Percentiles rank a stretch among this genome's conserved stretches.
Evolutionary conservation across 2,329 filamentous ascomycete genomes (phyloP).

Genomic region (Aspergillus bombycis): DNA sequence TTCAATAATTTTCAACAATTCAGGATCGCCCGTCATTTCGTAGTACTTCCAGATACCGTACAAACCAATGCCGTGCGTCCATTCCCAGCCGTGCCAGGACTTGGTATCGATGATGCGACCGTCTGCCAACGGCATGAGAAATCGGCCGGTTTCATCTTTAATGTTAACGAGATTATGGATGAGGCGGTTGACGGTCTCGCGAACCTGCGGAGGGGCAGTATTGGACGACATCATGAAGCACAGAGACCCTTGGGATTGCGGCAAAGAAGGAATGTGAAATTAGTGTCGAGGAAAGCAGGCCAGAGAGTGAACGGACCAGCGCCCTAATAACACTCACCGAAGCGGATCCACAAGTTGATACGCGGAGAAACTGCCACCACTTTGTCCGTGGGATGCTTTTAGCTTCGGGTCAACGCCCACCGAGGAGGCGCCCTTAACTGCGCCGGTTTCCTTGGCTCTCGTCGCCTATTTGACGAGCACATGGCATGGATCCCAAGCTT

Average conservation of each 20-base stretch:
- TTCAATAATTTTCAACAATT: slow-evolving; percentile 67
- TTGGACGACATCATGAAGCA: slow-evolving; percentile 23
- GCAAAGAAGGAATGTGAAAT: not conserved
- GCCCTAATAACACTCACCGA: slow-evolving; percentile 9
- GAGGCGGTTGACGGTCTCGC: slow-evolving; percentile 64
- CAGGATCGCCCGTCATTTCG: slow-evolving; percentile 65
- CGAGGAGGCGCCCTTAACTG: slow-evolving; percentile 1
- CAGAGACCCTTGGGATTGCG: not conserved
- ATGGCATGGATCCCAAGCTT: not conserved
- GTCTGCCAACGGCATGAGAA: slow-evolving; percentile 70
- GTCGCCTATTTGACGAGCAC: not conserved
- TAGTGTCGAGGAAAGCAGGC: not conserved
- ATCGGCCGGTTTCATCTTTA: slow-evolving; percentile 73
- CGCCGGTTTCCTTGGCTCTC: not conserved
- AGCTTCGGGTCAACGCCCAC: slow-evolving; percentile 10
- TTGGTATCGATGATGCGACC: slow-evolving; percentile 81
- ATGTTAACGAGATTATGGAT: slow-evolving; percentile 78
- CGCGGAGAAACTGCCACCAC: slow-evolving; percentile 12
- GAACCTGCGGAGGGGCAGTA: slow-evolving; percentile 44
- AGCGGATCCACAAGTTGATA: slow-evolving; percentile 12
- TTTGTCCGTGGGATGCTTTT: slow-evolving; percentile 13
- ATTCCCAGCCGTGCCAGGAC: slow-evolving; percentile 76
- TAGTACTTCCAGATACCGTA: slow-evolving; percentile 85
- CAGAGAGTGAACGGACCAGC: not conserved
- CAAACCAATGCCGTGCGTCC: slow-evolving; percentile 78